These are phyloP conservation scores for Trametes punicea DNA, from an alignment of 768 basidiomycete species.

Conservation along the genomic window DNA sequence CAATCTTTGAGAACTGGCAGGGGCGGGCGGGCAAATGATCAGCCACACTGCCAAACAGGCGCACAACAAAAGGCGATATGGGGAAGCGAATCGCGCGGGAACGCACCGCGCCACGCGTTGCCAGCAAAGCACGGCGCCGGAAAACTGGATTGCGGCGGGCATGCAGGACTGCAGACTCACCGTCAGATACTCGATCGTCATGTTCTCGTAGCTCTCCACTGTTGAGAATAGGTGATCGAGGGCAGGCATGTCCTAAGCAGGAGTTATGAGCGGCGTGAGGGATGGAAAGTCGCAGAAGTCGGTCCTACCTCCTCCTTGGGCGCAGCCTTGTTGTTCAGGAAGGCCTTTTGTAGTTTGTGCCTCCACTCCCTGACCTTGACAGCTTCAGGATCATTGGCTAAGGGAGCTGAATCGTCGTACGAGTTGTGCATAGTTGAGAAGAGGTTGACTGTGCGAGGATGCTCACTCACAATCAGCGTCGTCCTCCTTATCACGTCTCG, in stretches of 20 bases:
- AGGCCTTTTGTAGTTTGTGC: conserved; percentile 86
- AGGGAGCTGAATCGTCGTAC: conserved; percentile 32
- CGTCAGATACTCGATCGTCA: conserved; percentile 72
- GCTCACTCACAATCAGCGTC: conserved; percentile 53
- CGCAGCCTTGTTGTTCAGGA: conserved; percentile 60
- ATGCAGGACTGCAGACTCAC: conserved; percentile 34
- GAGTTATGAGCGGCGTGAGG: conserved; percentile 10
- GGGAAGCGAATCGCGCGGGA: conserved; percentile 20
- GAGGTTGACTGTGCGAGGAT: neutral
- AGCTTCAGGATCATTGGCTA: conserved; percentile 59
- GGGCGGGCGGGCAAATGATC: conserved; percentile 6
- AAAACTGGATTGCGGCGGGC: neutral
- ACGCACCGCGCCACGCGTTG: conserved; percentile 16
- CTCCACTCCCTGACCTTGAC: conserved; percentile 86
- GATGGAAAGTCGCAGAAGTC: neutral
- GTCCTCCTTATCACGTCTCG: conserved; percentile 56
- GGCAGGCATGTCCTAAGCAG: conserved; percentile 67
- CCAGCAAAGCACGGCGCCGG: conserved; percentile 31
- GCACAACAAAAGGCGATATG: conserved; percentile 12
- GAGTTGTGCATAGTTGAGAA: neutral
- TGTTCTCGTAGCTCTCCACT: conserved; percentile 72
- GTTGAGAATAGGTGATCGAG: conserved; percentile 70
- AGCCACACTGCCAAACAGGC: conserved; percentile 20
- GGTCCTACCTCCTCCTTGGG: conserved; percentile 63
- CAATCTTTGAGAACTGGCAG: conserved; percentile 72